Percentiles rank a stretch among this genome's conserved stretches.
These are phyloP conservation scores for Cladophialophora carrionii DNA, from an alignment of 2,329 filamentous ascomycete genomes.

Conservation along the genomic window DNA sequence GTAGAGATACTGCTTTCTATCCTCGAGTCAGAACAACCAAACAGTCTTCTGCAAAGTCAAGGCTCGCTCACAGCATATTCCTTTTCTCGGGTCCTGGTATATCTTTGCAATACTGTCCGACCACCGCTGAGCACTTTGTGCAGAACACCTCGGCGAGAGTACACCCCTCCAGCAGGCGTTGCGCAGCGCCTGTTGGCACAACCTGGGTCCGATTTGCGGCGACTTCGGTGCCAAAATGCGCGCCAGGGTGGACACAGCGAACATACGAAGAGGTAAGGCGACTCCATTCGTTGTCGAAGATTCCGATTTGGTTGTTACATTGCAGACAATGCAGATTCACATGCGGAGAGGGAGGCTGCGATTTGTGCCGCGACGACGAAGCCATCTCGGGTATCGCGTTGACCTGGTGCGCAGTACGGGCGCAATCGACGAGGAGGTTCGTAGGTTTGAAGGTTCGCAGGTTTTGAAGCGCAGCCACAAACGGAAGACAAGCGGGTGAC, in stretches of 20 bases:
- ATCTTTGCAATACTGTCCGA: slow-evolving; percentile 37
- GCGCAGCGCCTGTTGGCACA: slow-evolving; percentile 32
- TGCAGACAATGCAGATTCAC: slow-evolving; percentile 36
- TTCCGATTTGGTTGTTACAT: slow-evolving; percentile 36
- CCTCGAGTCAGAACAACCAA: neutral
- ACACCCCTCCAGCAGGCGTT: slow-evolving; percentile 35
- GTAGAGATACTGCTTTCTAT: slow-evolving; percentile 36
- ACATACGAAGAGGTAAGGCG: slow-evolving; percentile 37
- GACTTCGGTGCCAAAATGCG: slow-evolving; percentile 32
- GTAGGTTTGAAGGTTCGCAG: slow-evolving; percentile 1
- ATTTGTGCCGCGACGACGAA: slow-evolving; percentile 17
- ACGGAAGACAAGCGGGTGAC: neutral
- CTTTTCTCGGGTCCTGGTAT: slow-evolving; percentile 27
- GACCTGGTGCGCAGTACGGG: neutral
- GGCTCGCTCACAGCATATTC: slow-evolving; percentile 28
- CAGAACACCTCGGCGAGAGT: slow-evolving; percentile 37
- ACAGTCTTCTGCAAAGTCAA: neutral
- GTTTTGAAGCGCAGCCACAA: neutral
- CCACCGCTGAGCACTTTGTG: slow-evolving; percentile 31
- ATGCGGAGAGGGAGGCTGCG: slow-evolving; percentile 9
- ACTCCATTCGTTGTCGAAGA: slow-evolving; percentile 38
- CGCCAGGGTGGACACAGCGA: slow-evolving; percentile 29
- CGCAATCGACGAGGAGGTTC: neutral
- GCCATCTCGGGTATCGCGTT: slow-evolving; percentile 13
- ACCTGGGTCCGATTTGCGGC: slow-evolving; percentile 29